A percentile compares a stretch with the other conserved stretches of the same genome.
These are phyloP conservation scores for Sugiyamaella chiloensis DNA, from an alignment of 805 yeast species.

Conservation along the genomic window DNA sequence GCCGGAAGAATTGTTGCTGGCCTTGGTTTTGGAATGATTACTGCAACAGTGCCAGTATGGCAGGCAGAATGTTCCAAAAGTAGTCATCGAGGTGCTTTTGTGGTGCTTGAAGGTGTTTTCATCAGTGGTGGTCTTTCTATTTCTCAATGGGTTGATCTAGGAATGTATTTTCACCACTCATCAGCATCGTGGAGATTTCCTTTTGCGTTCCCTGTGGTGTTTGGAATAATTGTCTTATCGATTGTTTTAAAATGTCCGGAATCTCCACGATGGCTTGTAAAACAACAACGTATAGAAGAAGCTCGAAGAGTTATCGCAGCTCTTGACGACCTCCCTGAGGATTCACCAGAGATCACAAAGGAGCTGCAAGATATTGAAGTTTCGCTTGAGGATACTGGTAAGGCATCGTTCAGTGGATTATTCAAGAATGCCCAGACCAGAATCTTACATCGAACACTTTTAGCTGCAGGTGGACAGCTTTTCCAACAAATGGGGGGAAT, in stretches of 20 bases:
- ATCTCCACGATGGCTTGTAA: conserved; percentile 75
- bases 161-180: conserved; percentile 50
- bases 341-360: neutral
- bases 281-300: conserved; percentile 59
- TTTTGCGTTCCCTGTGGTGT: conserved; percentile 61
- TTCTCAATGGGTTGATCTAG: conserved; percentile 70
- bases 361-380: conserved; percentile 7
- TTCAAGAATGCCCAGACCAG: conserved; percentile 20
- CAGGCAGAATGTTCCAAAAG: conserved; percentile 71
- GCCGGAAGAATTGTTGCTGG: conserved; percentile 54
- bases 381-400: conserved; percentile 10
- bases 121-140: conserved; percentile 66
- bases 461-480: conserved; percentile 11
- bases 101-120: conserved; percentile 66
- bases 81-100: conserved; percentile 58
- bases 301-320: conserved; percentile 39
- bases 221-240: conserved; percentile 55
- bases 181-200: conserved; percentile 64
- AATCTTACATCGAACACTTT: conserved; percentile 9
- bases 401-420: conserved; percentile 32
- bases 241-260: conserved; percentile 60
- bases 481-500: conserved; percentile 13
- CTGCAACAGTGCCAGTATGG: conserved; percentile 59
- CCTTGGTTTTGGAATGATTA: conserved; percentile 28
- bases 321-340: conserved; percentile 7